Evolutionary conservation across 225 moss, liverwort and hornwort species (phyloP).

Genomic region (Neckera pumila): DNA sequence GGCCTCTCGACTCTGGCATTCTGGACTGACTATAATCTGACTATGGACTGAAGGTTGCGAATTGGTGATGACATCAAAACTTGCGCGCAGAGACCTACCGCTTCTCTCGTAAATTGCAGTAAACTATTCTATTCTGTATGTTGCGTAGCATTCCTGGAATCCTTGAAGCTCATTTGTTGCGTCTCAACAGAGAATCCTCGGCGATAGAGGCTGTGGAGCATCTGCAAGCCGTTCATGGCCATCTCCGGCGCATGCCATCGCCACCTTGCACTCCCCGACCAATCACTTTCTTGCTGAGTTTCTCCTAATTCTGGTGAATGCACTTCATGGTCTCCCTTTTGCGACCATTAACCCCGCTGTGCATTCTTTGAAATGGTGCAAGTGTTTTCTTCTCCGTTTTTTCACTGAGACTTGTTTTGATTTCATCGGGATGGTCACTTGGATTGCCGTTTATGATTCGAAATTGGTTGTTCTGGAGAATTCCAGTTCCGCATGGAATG

Average conservation of each 20-base stretch:
- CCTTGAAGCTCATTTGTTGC: neutral
- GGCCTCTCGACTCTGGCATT: neutral
- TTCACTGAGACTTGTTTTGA: neutral
- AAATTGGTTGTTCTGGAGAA: neutral
- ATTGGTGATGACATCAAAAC: no score
- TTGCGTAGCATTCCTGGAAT: neutral
- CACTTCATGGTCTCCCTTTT: neutral
- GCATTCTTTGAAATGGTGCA: neutral
- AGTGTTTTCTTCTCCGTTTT: neutral
- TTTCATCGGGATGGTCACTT: neutral
- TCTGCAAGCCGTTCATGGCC: slow-evolving; percentile 47
- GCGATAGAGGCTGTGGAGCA: slow-evolving; percentile 52
- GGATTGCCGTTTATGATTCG: neutral
- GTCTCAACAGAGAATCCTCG: neutral
- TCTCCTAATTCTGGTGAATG: slow-evolving; percentile 40
- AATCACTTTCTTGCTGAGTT: slow-evolving; percentile 52
- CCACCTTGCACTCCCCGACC: neutral
- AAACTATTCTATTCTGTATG: neutral
- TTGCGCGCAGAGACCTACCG: neutral
- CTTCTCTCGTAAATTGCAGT: neutral
- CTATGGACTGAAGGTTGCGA: neutral
- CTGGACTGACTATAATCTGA: neutral
- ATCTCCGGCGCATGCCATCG: slow-evolving; percentile 27
- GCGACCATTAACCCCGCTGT: neutral
- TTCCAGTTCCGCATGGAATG: neutral